phyloP scores from a whole-genome alignment of 108 stramenopile genomes.

The Hondaea fermentalgiana region DNA sequence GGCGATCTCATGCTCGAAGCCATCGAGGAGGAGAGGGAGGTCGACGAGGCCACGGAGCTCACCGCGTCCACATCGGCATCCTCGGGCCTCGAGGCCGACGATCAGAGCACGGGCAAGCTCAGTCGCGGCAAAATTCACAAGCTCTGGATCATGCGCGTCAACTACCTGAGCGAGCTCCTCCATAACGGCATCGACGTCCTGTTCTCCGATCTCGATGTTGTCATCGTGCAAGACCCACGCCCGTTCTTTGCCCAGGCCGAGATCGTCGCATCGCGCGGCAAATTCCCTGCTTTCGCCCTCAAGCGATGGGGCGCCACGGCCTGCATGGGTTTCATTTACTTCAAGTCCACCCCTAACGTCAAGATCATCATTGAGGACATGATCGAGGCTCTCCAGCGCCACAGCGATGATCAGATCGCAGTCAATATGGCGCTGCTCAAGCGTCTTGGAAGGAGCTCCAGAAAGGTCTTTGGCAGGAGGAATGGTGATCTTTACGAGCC shows the following conservation, averaged over 20 bases:
- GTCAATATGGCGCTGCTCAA: neutral
- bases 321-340: neutral
- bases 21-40: too few species aligned
- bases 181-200: neutral
- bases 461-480: neutral
- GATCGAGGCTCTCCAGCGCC: neutral
- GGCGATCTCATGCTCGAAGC: too few species aligned
- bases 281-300: neutral
- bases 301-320: neutral
- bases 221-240: neutral
- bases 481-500: neutral
- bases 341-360: neutral
- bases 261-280: neutral
- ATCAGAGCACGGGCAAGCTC: neutral
- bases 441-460: neutral
- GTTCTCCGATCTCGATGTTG: neutral
- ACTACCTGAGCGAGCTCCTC: neutral
- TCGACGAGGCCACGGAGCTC: too few species aligned
- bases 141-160: neutral
- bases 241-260: neutral
- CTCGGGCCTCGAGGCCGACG: neutral
- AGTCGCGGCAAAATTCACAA: neutral
- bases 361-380: neutral
- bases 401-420: neutral
- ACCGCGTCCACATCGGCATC: too few species aligned